These are phyloP conservation scores for Colletotrichum lini DNA, from an alignment of 2,329 filamentous ascomycete genomes.

Conservation along the genomic window DNA sequence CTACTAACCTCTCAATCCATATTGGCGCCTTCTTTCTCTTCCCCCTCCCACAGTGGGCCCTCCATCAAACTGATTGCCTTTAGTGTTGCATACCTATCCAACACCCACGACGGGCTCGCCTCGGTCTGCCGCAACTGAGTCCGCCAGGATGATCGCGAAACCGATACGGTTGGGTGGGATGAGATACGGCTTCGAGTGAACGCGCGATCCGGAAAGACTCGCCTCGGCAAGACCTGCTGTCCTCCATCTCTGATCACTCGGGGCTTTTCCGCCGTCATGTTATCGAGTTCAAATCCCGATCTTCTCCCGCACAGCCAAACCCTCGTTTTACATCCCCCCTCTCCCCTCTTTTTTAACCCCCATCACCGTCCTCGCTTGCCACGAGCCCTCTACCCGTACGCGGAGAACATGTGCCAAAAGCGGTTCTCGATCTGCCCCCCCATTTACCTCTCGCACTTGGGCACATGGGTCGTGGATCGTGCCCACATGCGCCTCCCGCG, in stretches of 20 bases:
- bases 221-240: neutral
- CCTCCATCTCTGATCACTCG: neutral
- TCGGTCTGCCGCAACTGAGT: slow-evolving; percentile 35
- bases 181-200: neutral
- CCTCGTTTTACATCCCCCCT: neutral
- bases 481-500: slow-evolving; percentile 36
- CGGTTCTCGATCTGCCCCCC: neutral
- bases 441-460: slow-evolving; percentile 2
- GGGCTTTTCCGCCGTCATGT: neutral
- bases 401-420: neutral
- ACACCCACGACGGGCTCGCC: slow-evolving; percentile 1
- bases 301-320: neutral
- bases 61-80: neutral
- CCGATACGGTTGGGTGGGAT: neutral
- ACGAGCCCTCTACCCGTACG: no score
- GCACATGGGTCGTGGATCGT: slow-evolving; percentile 31
- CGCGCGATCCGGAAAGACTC: neutral
- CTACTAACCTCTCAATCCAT: neutral
- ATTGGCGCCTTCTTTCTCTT: neutral
- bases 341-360: neutral
- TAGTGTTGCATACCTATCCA: slow-evolving; percentile 26
- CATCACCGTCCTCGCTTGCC: neutral
- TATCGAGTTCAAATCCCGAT: neutral
- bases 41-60: neutral
- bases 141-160: slow-evolving; percentile 13